These are phyloP conservation scores for Arthrobotrys megalospora DNA, from an alignment of 2,329 filamentous ascomycete genomes.

Conservation along the genomic window DNA sequence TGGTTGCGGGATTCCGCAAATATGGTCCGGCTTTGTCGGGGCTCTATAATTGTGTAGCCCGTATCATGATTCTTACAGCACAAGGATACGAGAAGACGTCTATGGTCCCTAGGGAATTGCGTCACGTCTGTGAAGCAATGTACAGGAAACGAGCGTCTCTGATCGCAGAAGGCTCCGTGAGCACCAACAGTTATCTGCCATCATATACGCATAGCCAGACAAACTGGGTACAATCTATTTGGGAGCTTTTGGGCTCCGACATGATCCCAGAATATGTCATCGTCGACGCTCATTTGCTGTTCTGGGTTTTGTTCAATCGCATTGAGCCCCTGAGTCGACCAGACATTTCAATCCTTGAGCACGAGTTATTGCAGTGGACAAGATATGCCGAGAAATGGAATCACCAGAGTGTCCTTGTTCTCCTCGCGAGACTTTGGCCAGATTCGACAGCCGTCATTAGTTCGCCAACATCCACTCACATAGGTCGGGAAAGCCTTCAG, in stretches of 20 bases:
- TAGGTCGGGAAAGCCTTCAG: constrained; percentile 51
- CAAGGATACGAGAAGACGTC: constrained; percentile 56
- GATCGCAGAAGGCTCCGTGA: constrained; percentile 49
- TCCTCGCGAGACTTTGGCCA: constrained; percentile 51
- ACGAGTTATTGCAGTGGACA: constrained; percentile 50
- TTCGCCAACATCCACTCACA: constrained; percentile 37
- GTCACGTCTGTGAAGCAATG: constrained; percentile 56
- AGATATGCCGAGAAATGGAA: constrained; percentile 55
- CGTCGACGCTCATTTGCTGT: constrained; percentile 51
- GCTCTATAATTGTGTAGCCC: constrained; percentile 54
- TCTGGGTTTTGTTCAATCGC: constrained; percentile 52
- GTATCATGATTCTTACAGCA: constrained; percentile 41
- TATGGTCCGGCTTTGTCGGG: constrained; percentile 55
- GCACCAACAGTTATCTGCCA: constrained; percentile 42
- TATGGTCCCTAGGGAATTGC: constrained; percentile 51
- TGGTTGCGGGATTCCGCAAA: constrained; percentile 58
- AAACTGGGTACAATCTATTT: constrained; percentile 59
- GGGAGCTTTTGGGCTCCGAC: constrained; percentile 51
- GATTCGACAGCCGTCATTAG: constrained; percentile 44
- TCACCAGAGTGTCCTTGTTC: constrained; percentile 44
- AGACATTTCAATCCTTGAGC: constrained; percentile 35
- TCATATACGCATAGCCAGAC: constrained; percentile 55
- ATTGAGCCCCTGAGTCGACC: constrained; percentile 53
- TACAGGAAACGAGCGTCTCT: constrained; percentile 30
- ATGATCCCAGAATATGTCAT: constrained; percentile 59